A percentile compares a stretch with the other conserved stretches of the same genome.
These are phyloP conservation scores for Aspergillus mulundensis DNA, from an alignment of 495 filamentous ascomycete genomes.

Conservation along the genomic window DNA sequence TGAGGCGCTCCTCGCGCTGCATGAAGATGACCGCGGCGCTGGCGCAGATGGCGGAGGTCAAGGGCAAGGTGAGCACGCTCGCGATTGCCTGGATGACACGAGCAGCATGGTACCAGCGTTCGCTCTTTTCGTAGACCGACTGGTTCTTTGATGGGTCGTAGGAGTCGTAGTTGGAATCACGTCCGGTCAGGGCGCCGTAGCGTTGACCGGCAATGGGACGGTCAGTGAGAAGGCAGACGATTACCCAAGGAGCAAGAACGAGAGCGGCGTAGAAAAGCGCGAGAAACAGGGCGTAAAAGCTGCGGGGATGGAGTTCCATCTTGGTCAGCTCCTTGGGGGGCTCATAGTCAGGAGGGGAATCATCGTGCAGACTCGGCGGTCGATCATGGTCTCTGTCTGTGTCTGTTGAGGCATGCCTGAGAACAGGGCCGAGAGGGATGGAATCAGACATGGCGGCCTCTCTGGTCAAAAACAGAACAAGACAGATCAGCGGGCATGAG, in stretches of 20 bases:
- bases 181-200: conserved; percentile 2
- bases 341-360: background rate
- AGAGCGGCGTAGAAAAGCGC: conserved; percentile 11
- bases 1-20: conserved; percentile 16
- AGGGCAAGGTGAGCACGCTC: conserved; percentile 22
- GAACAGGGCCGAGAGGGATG: too few relatives aligned
- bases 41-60: conserved; percentile 27
- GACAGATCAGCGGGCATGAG: too few relatives aligned
- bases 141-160: background rate
- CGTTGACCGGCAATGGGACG: conserved; percentile 8
- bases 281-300: background rate
- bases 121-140: conserved; percentile 5
- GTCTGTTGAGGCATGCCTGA: background rate
- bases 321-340: background rate
- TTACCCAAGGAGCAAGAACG: conserved; percentile 8
- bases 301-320: background rate
- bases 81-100: conserved; percentile 22
- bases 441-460: too few relatives aligned
- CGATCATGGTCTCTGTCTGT: background rate
- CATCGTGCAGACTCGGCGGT: background rate
- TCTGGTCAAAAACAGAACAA: too few relatives aligned
- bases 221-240: conserved; percentile 4
- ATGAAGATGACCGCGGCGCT: conserved; percentile 24
- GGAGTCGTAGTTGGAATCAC: too few relatives aligned
- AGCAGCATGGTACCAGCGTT: conserved; percentile 23